phyloP scores from a whole-genome alignment of 2,329 filamentous ascomycete genomes.

The Ophiostoma populinum region DNA sequence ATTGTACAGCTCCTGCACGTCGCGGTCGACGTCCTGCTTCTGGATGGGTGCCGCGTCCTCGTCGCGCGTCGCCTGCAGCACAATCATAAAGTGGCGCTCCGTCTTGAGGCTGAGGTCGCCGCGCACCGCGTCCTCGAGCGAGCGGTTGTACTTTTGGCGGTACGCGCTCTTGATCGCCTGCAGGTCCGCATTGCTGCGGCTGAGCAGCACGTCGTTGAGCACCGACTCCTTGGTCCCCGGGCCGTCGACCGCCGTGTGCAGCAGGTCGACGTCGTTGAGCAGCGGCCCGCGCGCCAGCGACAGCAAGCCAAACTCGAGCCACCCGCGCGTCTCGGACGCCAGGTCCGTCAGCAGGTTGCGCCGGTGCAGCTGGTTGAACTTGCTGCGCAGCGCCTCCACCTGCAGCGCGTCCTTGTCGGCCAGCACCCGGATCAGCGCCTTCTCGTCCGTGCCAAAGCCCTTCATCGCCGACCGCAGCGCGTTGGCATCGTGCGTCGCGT shows the following conservation, averaged over 20 bases:
- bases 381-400: conserved; percentile 46
- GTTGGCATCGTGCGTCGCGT: conserved; percentile 52
- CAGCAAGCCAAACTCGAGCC: conserved; percentile 58
- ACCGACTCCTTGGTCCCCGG: conserved; percentile 72
- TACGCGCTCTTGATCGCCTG: conserved; percentile 72
- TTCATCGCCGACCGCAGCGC: conserved; percentile 73
- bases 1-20: conserved; percentile 59
- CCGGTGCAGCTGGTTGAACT: conserved; percentile 46
- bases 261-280: conserved; percentile 52
- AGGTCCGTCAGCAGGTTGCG: conserved; percentile 62
- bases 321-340: conserved; percentile 56
- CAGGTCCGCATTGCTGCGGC: conserved; percentile 74
- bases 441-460: conserved; percentile 76
- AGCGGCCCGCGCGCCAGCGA: conserved; percentile 66
- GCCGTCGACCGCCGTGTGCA: conserved; percentile 59
- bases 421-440: conserved; percentile 51
- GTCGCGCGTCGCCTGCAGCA: conserved; percentile 53
- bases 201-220: conserved; percentile 72
- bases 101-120: conserved; percentile 76
- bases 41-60: conserved; percentile 64
- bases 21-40: conserved; percentile 55
- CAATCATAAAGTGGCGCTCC: conserved; percentile 67
- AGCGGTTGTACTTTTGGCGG: conserved; percentile 43
- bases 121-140: conserved; percentile 55
- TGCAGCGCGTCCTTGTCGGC: conserved; percentile 62